Conservation (phyloP, 2,329 filamentous ascomycete genomes). For the Cytospora mali region DNA sequence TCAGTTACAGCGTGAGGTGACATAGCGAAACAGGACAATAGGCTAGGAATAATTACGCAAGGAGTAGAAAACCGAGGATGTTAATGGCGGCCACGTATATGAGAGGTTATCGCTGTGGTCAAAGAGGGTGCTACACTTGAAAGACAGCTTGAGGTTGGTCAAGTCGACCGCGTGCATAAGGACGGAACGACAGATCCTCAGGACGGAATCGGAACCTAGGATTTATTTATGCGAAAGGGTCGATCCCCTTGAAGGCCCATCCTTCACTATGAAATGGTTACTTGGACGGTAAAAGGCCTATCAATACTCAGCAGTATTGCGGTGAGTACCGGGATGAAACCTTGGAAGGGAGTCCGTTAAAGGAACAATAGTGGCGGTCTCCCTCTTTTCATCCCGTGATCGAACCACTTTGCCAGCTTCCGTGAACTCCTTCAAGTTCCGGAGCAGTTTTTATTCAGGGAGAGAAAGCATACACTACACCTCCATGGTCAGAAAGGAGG, state of each 20-base stretch:
- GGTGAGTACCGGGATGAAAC: not conserved
- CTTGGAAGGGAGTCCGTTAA: not conserved
- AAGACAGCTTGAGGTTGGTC: not conserved
- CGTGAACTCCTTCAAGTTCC: not conserved
- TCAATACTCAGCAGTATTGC: not conserved
- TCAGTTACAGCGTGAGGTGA: slow-evolving; percentile 46
- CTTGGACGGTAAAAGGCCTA: not conserved
- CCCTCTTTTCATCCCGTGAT: slow-evolving; percentile 12
- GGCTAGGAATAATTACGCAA: not conserved
- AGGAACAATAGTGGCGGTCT: not conserved
- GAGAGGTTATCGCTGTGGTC: not conserved
- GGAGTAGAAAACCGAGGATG: not conserved
- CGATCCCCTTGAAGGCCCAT: not conserved
- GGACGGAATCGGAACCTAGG: not conserved
- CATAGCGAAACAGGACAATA: slow-evolving; percentile 36
- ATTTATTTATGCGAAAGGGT: not conserved
- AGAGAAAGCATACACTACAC: no score
- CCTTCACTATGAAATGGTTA: not conserved
- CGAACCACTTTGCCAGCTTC: slow-evolving; percentile 8
- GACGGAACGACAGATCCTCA: not conserved
- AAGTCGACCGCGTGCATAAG: not conserved
- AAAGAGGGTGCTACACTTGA: not conserved
- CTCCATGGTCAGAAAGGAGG: not conserved
- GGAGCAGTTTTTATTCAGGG: not conserved
- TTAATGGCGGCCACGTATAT: not conserved